Percentiles rank a stretch among this genome's conserved stretches.
These are phyloP conservation scores for Botrytis byssoidea DNA, from an alignment of 2,329 filamentous ascomycete genomes.

Conservation along the genomic window DNA sequence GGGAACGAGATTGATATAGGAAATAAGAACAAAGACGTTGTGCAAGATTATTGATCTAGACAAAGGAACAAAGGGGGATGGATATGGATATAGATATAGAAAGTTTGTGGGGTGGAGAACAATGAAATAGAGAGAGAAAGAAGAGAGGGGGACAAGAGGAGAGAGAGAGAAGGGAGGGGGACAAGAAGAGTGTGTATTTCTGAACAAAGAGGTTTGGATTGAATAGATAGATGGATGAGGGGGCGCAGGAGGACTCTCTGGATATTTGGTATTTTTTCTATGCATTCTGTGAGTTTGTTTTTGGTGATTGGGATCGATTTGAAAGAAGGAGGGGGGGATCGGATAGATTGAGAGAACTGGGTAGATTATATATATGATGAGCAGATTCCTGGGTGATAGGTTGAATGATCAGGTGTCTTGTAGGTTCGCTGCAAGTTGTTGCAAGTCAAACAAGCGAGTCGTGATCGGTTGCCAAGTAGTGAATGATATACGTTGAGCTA, in stretches of 20 bases:
- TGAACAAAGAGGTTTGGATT: not conserved
- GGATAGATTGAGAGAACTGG: not conserved
- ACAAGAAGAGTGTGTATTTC: not conserved
- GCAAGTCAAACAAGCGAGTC: not conserved
- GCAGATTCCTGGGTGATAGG: not conserved
- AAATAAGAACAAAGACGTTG: not conserved
- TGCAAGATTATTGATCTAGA: not conserved
- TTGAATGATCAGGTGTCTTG: not conserved
- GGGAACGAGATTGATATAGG: not conserved
- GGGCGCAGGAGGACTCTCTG: not conserved
- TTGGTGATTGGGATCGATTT: not conserved
- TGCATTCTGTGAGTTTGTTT: not conserved
- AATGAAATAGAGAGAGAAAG: not conserved
- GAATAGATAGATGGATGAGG: not conserved
- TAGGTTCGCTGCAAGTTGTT: not conserved
- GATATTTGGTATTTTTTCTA: not conserved
- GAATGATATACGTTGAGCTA: not conserved
- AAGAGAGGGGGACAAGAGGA: no score
- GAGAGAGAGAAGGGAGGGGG: no score
- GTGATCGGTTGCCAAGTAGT: not conserved
- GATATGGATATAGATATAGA: not conserved
- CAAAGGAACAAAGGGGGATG: not conserved
- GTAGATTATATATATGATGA: not conserved
- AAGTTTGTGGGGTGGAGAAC: not conserved
- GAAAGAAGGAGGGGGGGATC: not conserved